Base-by-base conservation (phyloP, 768 basidiomycete genomes). In the Boletus rubroflammeus region DNA sequence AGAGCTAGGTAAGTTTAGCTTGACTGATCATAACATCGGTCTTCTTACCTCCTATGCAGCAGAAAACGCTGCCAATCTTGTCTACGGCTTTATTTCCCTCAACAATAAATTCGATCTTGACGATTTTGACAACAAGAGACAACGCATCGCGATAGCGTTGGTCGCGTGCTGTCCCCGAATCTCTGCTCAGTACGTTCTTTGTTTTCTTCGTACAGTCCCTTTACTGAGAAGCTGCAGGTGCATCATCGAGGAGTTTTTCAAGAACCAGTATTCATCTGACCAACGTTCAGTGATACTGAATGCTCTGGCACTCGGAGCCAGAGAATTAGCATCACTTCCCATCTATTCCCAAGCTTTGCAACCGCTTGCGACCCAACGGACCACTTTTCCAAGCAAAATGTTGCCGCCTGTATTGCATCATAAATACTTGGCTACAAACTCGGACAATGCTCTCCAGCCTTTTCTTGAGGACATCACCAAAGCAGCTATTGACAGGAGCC, bases 181-280 rank as follows among this genome's bases (percentile, higher is more conserved):
- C 51, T 84, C 88, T 39, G 85, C 93, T 1, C 88, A 85, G 95
- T 98, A 67, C 64, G 93, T 54, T 34, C 34, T 19, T 13, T 35
- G n/a, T 17, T 13, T 26, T 4, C 9, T 32, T 5, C 19, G 3
- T 39, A 26, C 10, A 9, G 6, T 49, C 17, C 10, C 4, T 19
- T 56, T 5, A 41, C 57, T 51, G 38, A 66, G 8, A 40, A 32
- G 32, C 43, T 51, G 10, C 64, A 97, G 95, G 3, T 79, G 82
- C 32, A 75, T 98, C 10, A 85, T 92, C 49, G 93, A 96, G 67
- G 91, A 97, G 64, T 95, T 93, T 71, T 99, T 98, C 75, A 86
- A 86, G 61, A 90, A 88, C 45, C 92, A 96, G 59, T 97, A 96
- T 70, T 95, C 97, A 0, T 81, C 83, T 17, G 80, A 85, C 29